Percentiles rank a stretch among this genome's conserved stretches.
Evolutionary conservation across 306 rosid genomes (phyloP).

Genomic region (Lathyrus sativus): DNA sequence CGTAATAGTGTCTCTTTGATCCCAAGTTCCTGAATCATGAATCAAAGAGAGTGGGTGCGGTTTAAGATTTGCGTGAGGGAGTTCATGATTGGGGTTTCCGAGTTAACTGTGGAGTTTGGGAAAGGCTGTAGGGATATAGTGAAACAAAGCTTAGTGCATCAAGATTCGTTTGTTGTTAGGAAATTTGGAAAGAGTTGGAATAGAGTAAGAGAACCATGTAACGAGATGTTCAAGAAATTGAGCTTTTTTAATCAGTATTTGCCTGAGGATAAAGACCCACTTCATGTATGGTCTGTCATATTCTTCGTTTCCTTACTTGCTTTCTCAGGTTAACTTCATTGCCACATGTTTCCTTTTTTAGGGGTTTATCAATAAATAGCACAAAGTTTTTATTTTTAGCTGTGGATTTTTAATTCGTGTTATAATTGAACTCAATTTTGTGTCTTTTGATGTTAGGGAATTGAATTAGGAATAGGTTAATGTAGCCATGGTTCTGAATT

Average conservation of each 20-base stretch:
- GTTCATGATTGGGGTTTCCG: slow-evolving; percentile 74
- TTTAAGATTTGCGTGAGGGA: slow-evolving; percentile 57
- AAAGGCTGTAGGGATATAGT: slow-evolving; percentile 90
- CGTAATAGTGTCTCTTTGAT: slow-evolving; percentile 1
- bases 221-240: slow-evolving; percentile 49
- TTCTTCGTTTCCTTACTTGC: slow-evolving; percentile 60
- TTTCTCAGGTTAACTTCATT: slow-evolving; percentile 58
- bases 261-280: slow-evolving; percentile 92
- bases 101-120: slow-evolving; percentile 78
- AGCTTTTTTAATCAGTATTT: slow-evolving; percentile 58
- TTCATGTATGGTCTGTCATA: slow-evolving; percentile 73
- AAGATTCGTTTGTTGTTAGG: slow-evolving; percentile 56
- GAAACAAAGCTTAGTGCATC: slow-evolving; percentile 68
- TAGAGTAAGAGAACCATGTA: slow-evolving; percentile 51
- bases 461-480: slow-evolving; percentile 4
- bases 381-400: neutral
- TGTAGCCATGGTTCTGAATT: neutral
- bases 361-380: neutral
- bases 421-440: slow-evolving; percentile 14
- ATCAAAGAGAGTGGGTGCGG: slow-evolving; percentile 42
- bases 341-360: neutral
- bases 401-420: neutral
- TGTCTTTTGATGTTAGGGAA: neutral
- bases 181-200: slow-evolving; percentile 53
- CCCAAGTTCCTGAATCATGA: slow-evolving; percentile 19